phyloP scores from a whole-genome alignment of 2,329 filamentous ascomycete genomes.

The Cladosporium sp. region DNA sequence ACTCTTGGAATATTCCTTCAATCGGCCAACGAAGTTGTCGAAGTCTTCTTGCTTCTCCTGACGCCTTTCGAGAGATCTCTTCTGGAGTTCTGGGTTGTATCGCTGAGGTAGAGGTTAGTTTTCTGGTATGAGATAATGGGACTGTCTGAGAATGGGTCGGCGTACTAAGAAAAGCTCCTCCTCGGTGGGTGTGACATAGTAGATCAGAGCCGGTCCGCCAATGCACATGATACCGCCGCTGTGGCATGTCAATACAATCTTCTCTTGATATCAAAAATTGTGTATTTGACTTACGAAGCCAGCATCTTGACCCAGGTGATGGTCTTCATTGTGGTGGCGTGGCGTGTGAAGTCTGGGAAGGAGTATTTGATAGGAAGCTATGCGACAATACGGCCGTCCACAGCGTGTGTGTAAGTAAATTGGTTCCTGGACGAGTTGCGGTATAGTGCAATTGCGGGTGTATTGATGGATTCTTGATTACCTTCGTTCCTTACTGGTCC shows the following conservation, averaged over 20 bases:
- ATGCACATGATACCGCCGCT: constrained; percentile 74
- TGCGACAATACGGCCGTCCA: neutral
- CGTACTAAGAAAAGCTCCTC: constrained; percentile 79
- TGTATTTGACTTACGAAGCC: constrained; percentile 55
- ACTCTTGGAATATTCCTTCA: constrained; percentile 89
- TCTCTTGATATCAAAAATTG: neutral
- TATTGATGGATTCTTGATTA: constrained; percentile 10
- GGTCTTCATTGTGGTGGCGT: constrained; percentile 46
- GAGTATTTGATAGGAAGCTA: neutral
- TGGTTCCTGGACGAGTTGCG: neutral
- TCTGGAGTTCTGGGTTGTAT: constrained; percentile 95
- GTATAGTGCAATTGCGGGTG: neutral
- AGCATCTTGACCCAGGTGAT: constrained; percentile 68
- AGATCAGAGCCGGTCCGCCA: constrained; percentile 82
- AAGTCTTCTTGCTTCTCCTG: constrained; percentile 80
- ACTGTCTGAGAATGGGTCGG: neutral
- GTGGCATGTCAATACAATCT: constrained; percentile 1
- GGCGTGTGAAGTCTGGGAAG: neutral
- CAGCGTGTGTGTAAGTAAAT: neutral
- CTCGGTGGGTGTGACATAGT: constrained; percentile 79
- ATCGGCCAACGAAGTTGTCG: constrained; percentile 77
- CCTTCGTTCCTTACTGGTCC: constrained; percentile 1
- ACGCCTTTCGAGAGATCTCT: constrained; percentile 78
- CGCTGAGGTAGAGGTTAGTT: constrained; percentile 47
- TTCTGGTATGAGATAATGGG: neutral